A percentile compares a stretch with the other conserved stretches of the same genome.
Evolutionary conservation across 441 rosid genomes (phyloP).

Genomic region (Gossypium schwendimanii): DNA sequence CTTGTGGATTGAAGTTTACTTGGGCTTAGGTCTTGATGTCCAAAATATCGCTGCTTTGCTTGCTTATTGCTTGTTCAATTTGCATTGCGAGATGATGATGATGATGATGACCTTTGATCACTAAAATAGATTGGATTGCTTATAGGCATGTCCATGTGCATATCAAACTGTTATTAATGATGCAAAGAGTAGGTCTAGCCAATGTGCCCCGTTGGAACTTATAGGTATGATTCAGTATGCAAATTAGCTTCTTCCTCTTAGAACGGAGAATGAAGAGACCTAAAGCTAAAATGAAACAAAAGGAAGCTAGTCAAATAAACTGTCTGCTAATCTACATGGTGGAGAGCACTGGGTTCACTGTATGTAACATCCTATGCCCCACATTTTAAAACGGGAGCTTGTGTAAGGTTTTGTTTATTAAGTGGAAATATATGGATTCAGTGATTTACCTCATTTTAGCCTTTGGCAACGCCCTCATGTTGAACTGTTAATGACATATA

Average conservation of each 20-base stretch:
- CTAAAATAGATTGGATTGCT: background rate
- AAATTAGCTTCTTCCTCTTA: background rate
- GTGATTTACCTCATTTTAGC: background rate
- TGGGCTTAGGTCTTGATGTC: background rate
- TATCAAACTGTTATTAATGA: background rate
- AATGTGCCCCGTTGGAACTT: background rate
- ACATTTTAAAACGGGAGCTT: background rate
- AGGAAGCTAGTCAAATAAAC: background rate
- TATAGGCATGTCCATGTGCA: background rate
- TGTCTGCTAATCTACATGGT: background rate
- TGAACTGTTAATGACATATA: background rate
- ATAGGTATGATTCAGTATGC: background rate
- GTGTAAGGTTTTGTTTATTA: background rate
- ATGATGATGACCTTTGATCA: background rate
- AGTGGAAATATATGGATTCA: background rate
- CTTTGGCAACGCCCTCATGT: background rate
- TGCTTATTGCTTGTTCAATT: conserved; percentile 5
- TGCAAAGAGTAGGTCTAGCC: background rate
- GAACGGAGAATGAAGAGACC: background rate
- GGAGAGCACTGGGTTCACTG: background rate
- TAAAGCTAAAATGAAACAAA: background rate
- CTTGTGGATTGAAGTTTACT: background rate
- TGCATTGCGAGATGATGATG: background rate
- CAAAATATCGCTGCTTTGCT: background rate
- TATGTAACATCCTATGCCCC: background rate